Evolutionary conservation across 495 filamentous ascomycete genomes (phyloP).

Genomic region (Daldinia caldariorum): DNA sequence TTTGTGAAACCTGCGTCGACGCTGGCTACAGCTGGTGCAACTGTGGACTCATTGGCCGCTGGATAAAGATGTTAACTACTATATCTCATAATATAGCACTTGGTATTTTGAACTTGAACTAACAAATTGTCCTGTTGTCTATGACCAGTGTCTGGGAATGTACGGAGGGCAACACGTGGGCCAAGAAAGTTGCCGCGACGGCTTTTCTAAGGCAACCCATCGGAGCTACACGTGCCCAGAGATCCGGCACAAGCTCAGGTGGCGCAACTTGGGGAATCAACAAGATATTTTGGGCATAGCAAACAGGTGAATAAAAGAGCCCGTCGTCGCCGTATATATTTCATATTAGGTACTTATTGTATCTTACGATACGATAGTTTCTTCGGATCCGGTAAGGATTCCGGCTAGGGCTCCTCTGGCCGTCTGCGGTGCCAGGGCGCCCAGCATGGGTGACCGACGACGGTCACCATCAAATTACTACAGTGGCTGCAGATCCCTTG

Average conservation of each 20-base stretch:
- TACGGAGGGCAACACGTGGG: conserved; percentile 3
- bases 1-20: conserved; percentile 28
- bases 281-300: neutral
- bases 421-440: conserved; percentile 16
- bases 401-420: conserved; percentile 20
- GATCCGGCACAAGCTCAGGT: conserved; percentile 12
- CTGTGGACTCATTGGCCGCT: conserved; percentile 34
- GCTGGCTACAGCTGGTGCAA: conserved; percentile 34
- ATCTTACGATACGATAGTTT: conserved; percentile 39
- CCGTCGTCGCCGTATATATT: conserved; percentile 34
- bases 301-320: neutral
- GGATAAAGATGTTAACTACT: conserved; percentile 3
- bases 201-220: conserved; percentile 27
- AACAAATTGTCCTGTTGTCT: conserved; percentile 25
- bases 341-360: neutral
- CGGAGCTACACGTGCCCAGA: conserved; percentile 19
- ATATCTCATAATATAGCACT: neutral
- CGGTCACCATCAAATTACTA: conserved; percentile 27
- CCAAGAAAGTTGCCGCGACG: conserved; percentile 15
- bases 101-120: conserved; percentile 18
- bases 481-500: conserved; percentile 29
- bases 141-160: conserved; percentile 32
- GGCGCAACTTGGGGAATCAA: conserved; percentile 1
- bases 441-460: conserved; percentile 24
- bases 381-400: conserved; percentile 27